Conservation (phyloP, 2,329 filamentous ascomycete genomes). For the Alternaria brassicicola region DNA sequence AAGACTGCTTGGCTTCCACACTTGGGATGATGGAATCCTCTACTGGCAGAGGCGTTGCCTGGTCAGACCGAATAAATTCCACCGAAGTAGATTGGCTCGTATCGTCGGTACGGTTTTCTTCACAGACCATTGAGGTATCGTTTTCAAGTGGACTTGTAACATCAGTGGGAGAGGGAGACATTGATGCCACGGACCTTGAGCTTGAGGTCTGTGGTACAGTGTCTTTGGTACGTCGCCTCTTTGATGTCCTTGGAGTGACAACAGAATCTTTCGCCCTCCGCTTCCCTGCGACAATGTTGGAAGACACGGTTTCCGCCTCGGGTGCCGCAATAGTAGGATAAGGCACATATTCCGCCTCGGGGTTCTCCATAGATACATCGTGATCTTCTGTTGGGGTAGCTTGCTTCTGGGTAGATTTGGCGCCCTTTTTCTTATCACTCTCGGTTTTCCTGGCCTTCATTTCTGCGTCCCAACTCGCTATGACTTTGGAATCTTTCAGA, state of each 20-base stretch:
- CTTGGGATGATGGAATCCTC: background rate
- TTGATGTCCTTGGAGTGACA: background rate
- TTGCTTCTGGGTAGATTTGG: background rate
- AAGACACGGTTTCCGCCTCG: background rate
- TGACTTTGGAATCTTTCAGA: slow-evolving; percentile 26
- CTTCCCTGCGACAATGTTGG: slow-evolving; percentile 3
- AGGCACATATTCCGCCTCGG: background rate
- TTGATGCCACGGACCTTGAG: background rate
- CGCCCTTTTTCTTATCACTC: background rate
- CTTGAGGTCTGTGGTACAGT: background rate
- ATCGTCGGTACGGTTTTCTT: background rate
- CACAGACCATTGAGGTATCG: background rate
- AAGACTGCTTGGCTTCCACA: background rate
- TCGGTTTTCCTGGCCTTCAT: slow-evolving; percentile 9
- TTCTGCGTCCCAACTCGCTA: slow-evolving; percentile 13
- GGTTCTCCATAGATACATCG: background rate
- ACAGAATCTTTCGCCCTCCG: slow-evolving; percentile 5
- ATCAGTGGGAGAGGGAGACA: background rate
- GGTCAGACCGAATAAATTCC: background rate
- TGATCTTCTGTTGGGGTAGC: background rate
- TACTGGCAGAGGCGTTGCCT: background rate
- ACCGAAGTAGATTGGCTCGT: background rate
- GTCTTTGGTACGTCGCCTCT: slow-evolving; percentile 9
- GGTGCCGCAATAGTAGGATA: background rate
- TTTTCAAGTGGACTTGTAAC: background rate